Conservation (phyloP, 306 rosid species). For the Prinsepia uniflora region DNA sequence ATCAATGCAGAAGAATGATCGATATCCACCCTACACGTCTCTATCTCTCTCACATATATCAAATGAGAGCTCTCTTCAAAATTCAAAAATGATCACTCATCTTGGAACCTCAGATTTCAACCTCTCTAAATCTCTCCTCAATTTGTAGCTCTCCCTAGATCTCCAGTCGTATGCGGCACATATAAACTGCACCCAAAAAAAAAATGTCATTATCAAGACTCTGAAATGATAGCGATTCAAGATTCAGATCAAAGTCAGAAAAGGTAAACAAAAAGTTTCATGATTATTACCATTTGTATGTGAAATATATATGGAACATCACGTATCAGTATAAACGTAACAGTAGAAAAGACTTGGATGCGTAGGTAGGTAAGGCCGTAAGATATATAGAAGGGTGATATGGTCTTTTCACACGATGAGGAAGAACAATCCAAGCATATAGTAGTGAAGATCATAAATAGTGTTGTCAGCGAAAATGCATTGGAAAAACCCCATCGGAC, state of each 20-base stretch:
- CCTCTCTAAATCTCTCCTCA: constrained; percentile 7
- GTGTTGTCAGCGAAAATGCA: constrained; percentile 25
- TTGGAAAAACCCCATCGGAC: constrained; percentile 16
- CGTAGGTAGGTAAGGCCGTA: background rate
- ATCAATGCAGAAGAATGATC: constrained; percentile 19
- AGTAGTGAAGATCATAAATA: constrained; percentile 29
- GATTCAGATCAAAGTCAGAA: too few species aligned
- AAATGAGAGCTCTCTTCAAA: constrained; percentile 27
- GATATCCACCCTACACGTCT: too few species aligned
- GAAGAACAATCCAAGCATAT: background rate
- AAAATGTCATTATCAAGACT: too few species aligned
- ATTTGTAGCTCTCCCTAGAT: background rate
- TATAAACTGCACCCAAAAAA: constrained; percentile 34
- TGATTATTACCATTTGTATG: too few species aligned
- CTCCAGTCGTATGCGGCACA: constrained; percentile 29
- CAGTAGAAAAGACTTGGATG: too few species aligned
- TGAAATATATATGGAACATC: too few species aligned
- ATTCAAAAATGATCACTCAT: constrained; percentile 27
- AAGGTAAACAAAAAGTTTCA: too few species aligned
- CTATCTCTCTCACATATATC: background rate
- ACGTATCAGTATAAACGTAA: too few species aligned
- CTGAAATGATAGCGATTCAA: too few species aligned
- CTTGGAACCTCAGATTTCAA: constrained; percentile 28
- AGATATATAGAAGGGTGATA: background rate
- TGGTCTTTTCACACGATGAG: constrained; percentile 4